Base-by-base conservation (phyloP, 23 red algal species). In the Pyropia haitanensis region DNA sequence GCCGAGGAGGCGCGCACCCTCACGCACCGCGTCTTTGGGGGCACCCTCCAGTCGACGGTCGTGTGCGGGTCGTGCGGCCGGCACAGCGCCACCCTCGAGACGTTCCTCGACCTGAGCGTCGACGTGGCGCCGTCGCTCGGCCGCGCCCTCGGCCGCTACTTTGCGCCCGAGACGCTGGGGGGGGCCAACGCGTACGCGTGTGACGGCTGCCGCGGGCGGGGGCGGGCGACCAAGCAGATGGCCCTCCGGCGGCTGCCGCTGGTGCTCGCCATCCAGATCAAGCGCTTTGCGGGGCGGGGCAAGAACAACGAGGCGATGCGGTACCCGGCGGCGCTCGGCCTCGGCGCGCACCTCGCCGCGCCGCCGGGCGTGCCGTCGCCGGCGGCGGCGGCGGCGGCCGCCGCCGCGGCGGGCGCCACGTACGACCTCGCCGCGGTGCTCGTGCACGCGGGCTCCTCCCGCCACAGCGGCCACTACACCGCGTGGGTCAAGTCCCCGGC, bases 61-160 rank as follows among this genome's bases (percentile, higher is more conserved):
- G 46, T 44, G 5, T 98, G 94, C 60, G 56, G 53, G 12, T 27
- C 51, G 25, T 98, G 94, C 58, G 57, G 34, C 22, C 54, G 52
- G 49, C 48, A 53, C 49, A 85, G 77, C n/a, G 50, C 71, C 3
- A 74, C 76, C 20, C 27, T 55, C 27, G 85, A 98, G 63, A 79
- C 84, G 3, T 98, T 98, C 75, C 50, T 91, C n/a, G 94, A 98
- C 57, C 21, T 98, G 58, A 72, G 61, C n/a, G 20, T 96, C 1
- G 92, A 96, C 51, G 39, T 91, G 18, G 61, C 66, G 10, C 28
- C 53, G 24, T 55, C 79, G 13, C 30, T 98, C 14, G 51, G 49
- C 3, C 51, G 59, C 17, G 79, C 85, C 6, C 78, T 98, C n/a
- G 70, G 60, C 13, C 49, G 54, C n/a, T 98, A 87, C 61, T 65